Percentiles rank a stretch among this genome's conserved stretches.
Evolutionary conservation across 768 basidiomycete genomes (phyloP).

Genomic region (Pleurotus pulmonarius): DNA sequence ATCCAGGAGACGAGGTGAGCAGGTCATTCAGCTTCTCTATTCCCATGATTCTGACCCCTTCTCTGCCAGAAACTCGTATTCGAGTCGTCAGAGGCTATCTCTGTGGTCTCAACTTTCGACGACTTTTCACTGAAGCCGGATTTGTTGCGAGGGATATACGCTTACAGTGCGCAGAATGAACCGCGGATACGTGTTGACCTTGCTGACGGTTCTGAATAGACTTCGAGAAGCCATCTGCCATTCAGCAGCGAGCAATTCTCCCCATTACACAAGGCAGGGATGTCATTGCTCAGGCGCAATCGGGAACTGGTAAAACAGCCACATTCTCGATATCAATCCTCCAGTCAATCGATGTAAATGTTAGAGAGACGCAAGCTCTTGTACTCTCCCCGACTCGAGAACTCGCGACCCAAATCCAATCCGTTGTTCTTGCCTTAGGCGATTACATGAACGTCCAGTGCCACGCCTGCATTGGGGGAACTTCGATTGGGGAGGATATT

Average conservation of each 20-base stretch:
- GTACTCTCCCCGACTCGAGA: conserved; percentile 98
- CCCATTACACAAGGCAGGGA: conserved; percentile 95
- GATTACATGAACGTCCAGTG: conserved; percentile 99
- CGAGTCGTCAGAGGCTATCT: conserved; percentile 91
- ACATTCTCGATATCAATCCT: conserved; percentile 98
- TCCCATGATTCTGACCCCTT: conserved; percentile 8
- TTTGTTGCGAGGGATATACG: conserved; percentile 94
- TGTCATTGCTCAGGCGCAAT: conserved; percentile 99
- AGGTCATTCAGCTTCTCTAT: neutral
- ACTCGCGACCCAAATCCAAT: conserved; percentile 98
- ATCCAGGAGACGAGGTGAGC: conserved; percentile 77
- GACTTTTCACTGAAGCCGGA: conserved; percentile 93
- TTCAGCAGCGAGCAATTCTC: conserved; percentile 96
- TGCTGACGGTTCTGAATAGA: conserved; percentile 32
- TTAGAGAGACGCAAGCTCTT: conserved; percentile 94
- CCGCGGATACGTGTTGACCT: neutral
- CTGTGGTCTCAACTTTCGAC: conserved; percentile 85
- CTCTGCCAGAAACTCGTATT: conserved; percentile 79
- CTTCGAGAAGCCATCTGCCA: conserved; percentile 98
- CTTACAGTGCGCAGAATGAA: conserved; percentile 70
- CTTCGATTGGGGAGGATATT: conserved; percentile 96
- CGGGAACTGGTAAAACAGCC: conserved; percentile 99
- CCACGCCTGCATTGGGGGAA: conserved; percentile 97
- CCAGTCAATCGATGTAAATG: conserved; percentile 93
- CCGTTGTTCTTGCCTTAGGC: conserved; percentile 91